Conservation (phyloP, 441 rosid species). For the Pelargonium fulgidum region DNA sequence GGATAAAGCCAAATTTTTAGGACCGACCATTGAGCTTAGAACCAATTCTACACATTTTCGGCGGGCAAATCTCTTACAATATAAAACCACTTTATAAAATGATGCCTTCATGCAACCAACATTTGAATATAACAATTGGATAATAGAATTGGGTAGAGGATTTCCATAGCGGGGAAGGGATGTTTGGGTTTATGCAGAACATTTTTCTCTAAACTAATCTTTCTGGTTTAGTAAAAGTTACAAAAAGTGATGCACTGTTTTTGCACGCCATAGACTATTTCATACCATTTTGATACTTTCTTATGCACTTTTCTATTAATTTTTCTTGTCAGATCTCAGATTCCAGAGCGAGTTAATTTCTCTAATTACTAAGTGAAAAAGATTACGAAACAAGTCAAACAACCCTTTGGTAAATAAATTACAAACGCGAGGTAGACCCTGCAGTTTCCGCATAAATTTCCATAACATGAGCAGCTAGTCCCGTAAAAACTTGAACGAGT, state of each 20-base stretch:
- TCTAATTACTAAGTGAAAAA: neutral
- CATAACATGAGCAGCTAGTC: neutral
- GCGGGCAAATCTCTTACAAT: neutral
- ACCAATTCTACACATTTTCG: neutral
- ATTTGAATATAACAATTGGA: neutral
- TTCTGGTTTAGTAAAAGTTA: neutral
- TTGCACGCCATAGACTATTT: neutral
- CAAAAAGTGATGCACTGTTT: neutral
- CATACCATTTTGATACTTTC: neutral
- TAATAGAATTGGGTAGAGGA: neutral
- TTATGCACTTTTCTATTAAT: neutral
- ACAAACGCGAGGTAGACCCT: neutral
- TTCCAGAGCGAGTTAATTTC: neutral
- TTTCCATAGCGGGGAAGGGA: neutral
- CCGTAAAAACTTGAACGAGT: neutral
- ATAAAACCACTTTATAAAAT: neutral
- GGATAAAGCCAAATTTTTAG: neutral
- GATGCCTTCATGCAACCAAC: neutral
- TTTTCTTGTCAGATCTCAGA: neutral
- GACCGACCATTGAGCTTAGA: neutral
- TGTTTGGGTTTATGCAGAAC: neutral
- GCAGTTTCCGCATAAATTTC: neutral
- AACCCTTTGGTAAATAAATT: neutral
- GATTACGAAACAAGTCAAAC: neutral
- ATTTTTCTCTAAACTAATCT: neutral